A percentile compares a stretch with the other conserved stretches of the same genome.
These are phyloP conservation scores for Pythium myriotylum DNA, from an alignment of 352 stramenopile species.

Conservation along the genomic window DNA sequence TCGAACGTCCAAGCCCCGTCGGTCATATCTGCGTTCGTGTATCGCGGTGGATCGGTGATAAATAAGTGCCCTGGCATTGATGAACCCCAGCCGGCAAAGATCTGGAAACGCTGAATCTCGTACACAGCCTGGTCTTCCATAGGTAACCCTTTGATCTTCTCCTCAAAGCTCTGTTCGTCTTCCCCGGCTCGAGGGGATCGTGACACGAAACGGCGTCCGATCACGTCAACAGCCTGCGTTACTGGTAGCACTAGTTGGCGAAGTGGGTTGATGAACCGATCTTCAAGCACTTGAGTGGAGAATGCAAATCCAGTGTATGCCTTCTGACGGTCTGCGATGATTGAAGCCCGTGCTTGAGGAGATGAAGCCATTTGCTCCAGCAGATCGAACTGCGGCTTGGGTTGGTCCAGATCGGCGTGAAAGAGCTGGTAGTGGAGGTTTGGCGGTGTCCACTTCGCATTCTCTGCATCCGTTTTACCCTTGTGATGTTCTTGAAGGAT, in stretches of 20 bases:
- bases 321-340: slow-evolving; percentile 36
- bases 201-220: slow-evolving; percentile 16
- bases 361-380: slow-evolving; percentile 39
- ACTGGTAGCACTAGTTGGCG: slow-evolving; percentile 75
- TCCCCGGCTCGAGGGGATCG: slow-evolving; percentile 23
- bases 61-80: slow-evolving; percentile 76
- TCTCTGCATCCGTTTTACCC: slow-evolving; percentile 39
- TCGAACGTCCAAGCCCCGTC: slow-evolving; percentile 63
- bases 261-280: slow-evolving; percentile 80
- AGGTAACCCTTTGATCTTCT: slow-evolving; percentile 55
- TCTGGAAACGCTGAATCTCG: slow-evolving; percentile 85
- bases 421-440: slow-evolving; percentile 74
- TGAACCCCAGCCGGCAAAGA: slow-evolving; percentile 84
- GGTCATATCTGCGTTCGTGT: slow-evolving; percentile 78
- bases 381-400: slow-evolving; percentile 67
- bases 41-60: slow-evolving; percentile 72
- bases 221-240: slow-evolving; percentile 50
- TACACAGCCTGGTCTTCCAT: slow-evolving; percentile 73
- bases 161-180: slow-evolving; percentile 53
- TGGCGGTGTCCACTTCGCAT: slow-evolving; percentile 64
- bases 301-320: slow-evolving; percentile 86
- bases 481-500: slow-evolving; percentile 80
- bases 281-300: slow-evolving; percentile 75
- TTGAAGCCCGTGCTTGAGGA: slow-evolving; percentile 2
- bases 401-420: slow-evolving; percentile 56